Base-by-base conservation (phyloP, 805 yeast genomes). In the Candida khao-thaluensis region DNA sequence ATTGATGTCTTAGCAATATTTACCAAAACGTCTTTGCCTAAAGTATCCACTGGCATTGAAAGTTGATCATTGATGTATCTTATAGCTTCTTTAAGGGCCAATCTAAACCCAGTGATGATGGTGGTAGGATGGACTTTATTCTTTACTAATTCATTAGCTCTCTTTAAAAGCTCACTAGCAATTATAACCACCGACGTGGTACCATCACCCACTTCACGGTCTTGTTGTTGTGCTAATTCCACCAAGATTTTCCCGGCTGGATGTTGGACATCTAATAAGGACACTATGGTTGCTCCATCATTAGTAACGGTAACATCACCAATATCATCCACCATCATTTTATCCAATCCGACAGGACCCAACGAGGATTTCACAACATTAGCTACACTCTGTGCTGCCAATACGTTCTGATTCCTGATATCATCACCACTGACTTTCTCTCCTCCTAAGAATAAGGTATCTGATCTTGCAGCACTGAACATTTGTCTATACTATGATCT, bases 291-390 rank as follows among this genome's bases (percentile, higher is more conserved):
- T 43, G 99, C 99, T 50, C 99, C 99, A 64, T 93, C 99, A 65
- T 93, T 93, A 32, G 99, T 93, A 36, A 93, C 97, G 5, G 96
- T 90, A 32, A 93, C 97, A 66, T 95, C 99, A 48, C 99, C 99
- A 65, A 93, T 95, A 57, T 93, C 99, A 64, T 93, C 99, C 27
- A 93, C 99, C 34, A 93, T 75, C 96, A 93, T 93, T 70, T 93
- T 93, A 69, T 93, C 99, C 38, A 93, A 74, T 18, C 99, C 99
- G 24, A 93, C 98, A 7, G 99, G 99, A 4, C 99, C 99, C 41
- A 93, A 71, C 1, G 98, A 90, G 10, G 96, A 82, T 62, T 90
- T 90, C 47, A 85, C 90, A 31, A 72, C 89, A 55, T 85, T 85
- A 50, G 93, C 87, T 33, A 84, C 86, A 2, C 89, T 82, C 56